Percentiles rank a stretch among this genome's conserved stretches.
phyloP scores from a whole-genome alignment of 768 basidiomycete genomes.

The Chiua virens region DNA sequence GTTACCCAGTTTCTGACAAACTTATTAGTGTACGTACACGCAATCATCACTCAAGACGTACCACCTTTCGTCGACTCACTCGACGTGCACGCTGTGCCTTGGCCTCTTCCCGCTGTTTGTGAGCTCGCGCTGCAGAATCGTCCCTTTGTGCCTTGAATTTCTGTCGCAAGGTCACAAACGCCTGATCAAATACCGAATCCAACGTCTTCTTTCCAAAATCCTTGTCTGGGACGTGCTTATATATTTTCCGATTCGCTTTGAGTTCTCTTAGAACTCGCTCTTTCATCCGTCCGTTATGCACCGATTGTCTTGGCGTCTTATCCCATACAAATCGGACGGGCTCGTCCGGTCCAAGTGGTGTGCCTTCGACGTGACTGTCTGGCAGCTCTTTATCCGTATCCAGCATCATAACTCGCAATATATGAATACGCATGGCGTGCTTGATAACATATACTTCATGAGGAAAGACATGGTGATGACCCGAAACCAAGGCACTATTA shows the following conservation, averaged over 20 bases:
- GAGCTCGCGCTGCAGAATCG: conserved; percentile 38
- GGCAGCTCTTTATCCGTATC: conserved; percentile 59
- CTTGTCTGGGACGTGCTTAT: conserved; percentile 62
- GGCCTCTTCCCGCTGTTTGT: conserved; percentile 54
- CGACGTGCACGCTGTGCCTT: conserved; percentile 66
- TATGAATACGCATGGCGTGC: conserved; percentile 71
- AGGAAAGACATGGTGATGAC: neutral
- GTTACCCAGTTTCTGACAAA: conserved; percentile 56
- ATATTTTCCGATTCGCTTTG: conserved; percentile 51
- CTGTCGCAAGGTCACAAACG: conserved; percentile 64
- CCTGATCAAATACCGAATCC: conserved; percentile 67
- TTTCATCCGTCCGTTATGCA: conserved; percentile 75
- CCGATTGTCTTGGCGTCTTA: conserved; percentile 72
- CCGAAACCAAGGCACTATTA: conserved; percentile 22
- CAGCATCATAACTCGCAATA: conserved; percentile 59
- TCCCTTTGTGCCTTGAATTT: conserved; percentile 67
- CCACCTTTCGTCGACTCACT: conserved; percentile 59
- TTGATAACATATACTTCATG: conserved; percentile 26
- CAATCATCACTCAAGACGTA: conserved; percentile 31
- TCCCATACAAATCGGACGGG: conserved; percentile 79
- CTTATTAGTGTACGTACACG: neutral
- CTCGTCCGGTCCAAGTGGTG: conserved; percentile 41
- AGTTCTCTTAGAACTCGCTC: conserved; percentile 59
- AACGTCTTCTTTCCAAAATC: conserved; percentile 64
- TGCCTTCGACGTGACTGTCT: conserved; percentile 59